Percentiles rank a stretch among this genome's conserved stretches.
Evolutionary conservation across 257 asterid species (phyloP).

Genomic region (Solanum piurae): DNA sequence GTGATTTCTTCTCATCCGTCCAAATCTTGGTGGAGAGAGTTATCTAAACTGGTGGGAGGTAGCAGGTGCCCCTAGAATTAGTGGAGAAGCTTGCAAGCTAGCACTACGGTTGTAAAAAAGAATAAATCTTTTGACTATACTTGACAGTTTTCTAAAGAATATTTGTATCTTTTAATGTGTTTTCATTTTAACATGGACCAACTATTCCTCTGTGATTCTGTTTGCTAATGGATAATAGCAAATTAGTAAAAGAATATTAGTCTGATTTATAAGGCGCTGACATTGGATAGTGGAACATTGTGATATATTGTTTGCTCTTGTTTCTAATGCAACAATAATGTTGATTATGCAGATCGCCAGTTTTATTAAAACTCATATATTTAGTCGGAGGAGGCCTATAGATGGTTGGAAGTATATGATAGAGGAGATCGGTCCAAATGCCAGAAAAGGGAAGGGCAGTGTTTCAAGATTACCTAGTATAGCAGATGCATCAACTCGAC

Average conservation of each 20-base stretch:
- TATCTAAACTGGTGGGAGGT: not conserved
- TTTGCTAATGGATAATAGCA: not conserved
- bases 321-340: not conserved
- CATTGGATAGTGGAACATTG: not conserved
- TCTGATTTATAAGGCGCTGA: not conserved
- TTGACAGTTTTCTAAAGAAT: not conserved
- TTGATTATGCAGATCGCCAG: constrained; percentile 63
- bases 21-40: not conserved
- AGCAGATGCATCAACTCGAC: constrained; percentile 76
- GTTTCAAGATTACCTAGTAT: constrained; percentile 67
- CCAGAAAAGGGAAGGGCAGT: constrained; percentile 75
- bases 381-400: constrained; percentile 51
- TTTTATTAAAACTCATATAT: constrained; percentile 68
- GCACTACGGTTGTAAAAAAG: not conserved
- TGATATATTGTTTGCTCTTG: not conserved
- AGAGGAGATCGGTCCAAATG: constrained; percentile 83
- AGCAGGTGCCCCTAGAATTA: not conserved
- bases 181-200: not conserved
- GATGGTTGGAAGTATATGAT: constrained; percentile 98
- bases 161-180: not conserved
- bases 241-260: not conserved
- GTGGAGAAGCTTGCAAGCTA: not conserved
- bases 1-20: not conserved
- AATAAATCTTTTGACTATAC: not conserved
- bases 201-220: not conserved